Evolutionary conservation across 306 rosid species (phyloP), one percentile per base, ranked within the genome.

Genomic region (Rosa lucieae): DNA sequence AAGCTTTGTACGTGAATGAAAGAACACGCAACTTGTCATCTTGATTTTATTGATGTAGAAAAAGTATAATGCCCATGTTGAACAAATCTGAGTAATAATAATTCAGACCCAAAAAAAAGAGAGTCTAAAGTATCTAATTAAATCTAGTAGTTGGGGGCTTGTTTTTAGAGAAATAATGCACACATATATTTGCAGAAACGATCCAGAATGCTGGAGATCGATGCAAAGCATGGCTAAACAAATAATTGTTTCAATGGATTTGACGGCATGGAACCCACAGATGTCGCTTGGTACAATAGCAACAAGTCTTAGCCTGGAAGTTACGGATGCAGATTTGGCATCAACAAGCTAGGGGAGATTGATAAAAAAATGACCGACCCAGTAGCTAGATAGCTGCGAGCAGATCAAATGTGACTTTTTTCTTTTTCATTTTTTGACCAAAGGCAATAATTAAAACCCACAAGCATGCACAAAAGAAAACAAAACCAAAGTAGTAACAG

Each of bases 261-360:
- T 67, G 72, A 67, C 49, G 72, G 72, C 49, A 67, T 67, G 72
- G 72, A 67, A 40, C 72, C 72, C 72, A 67, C 72, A 26, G 68
- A 5, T 65, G 14, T 14, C 70, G 10, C 43, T 66, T 37, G 47
- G 21, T 37, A 37, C 47, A 37, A 67, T 39, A 39, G 29, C 48
- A 67, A 67, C 71, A 67, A 67, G 5, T 42, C 8, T n/a, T 18
- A 49, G 15, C 26, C 71, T 20, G 49, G 72, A 67, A 67, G 40
- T 61, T 65, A 13, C 10, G 26, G 35, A 35, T 37, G 70, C 70
- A 66, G 70, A 18, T 67, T 40, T 8, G 49, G 49, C 48, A 17
- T 40, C 10, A 67, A 20, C 51, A 67, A 67, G 72, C 70, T 17
- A 66, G 12, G 68, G 68, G 68, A 62, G 68, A 62, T 62, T 29